phyloP scores from a whole-genome alignment of 352 stramenopile genomes.

The Thraustochytrium striatum region DNA sequence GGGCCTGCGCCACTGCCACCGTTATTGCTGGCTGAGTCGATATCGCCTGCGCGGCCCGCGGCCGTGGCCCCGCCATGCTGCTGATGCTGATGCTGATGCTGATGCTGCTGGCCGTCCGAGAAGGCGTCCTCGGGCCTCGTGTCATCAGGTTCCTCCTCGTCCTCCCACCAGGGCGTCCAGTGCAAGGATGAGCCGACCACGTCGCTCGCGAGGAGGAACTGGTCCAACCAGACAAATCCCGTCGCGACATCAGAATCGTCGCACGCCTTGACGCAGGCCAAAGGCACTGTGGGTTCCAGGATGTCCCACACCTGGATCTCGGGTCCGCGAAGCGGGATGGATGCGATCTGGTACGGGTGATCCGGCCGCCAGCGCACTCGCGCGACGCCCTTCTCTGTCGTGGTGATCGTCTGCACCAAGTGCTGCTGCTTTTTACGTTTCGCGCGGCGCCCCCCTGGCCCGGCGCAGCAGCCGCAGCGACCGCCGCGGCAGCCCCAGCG shows the following conservation, averaged over 20 bases:
- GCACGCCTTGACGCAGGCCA: not conserved
- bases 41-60: not conserved
- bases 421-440: not conserved
- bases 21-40: not conserved
- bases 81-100: not conserved
- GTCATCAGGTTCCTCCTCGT: not conserved
- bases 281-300: not conserved
- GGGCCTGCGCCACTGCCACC: too few species aligned
- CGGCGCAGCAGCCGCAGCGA: not conserved
- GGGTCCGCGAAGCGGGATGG: not conserved
- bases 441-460: too few species aligned
- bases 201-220: not conserved
- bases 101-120: not conserved
- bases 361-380: slow-evolving; percentile 2
- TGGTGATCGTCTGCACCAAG: not conserved
- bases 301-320: not conserved
- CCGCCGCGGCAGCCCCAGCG: not conserved
- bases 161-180: not conserved
- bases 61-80: not conserved
- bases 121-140: not conserved
- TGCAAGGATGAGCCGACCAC: not conserved
- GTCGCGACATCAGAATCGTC: not conserved
- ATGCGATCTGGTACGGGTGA: slow-evolving; percentile 24
- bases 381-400: not conserved
- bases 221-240: slow-evolving; percentile 33